phyloP scores from a whole-genome alignment of 345 rosid genomes.

The Moricandia arvensis region DNA sequence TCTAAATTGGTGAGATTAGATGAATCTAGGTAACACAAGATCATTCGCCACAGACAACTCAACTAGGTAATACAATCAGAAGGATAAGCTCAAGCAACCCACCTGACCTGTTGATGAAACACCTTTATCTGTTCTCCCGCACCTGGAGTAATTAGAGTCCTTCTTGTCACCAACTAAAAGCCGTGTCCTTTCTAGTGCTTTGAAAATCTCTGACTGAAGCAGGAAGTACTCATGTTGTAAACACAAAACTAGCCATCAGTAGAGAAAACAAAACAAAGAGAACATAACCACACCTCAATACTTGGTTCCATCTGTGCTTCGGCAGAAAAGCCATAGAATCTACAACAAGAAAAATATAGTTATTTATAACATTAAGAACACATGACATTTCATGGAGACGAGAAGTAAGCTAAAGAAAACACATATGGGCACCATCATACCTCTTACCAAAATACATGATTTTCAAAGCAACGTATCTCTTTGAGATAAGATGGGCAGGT shows the following conservation, averaged over 20 bases:
- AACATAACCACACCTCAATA: constrained; percentile 56
- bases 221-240: not conserved
- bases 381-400: not conserved
- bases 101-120: constrained; percentile 97
- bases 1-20: not conserved
- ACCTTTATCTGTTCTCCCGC: constrained; percentile 95
- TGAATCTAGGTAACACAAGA: not conserved
- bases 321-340: constrained; percentile 91
- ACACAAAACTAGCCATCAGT: not conserved
- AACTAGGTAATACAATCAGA: not conserved
- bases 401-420: not conserved
- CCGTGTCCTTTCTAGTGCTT: constrained; percentile 77
- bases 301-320: constrained; percentile 94
- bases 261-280: not conserved
- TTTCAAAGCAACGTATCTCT: constrained; percentile 76
- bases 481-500: constrained; percentile 38
- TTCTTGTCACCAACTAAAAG: constrained; percentile 81
- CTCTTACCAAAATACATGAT: constrained; percentile 93
- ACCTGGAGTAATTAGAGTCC: constrained; percentile 75
- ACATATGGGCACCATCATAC: constrained; percentile 35
- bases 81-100: constrained; percentile 29
- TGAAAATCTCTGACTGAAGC: constrained; percentile 80
- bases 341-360: constrained; percentile 25
- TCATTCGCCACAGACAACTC: not conserved
- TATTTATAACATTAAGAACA: not conserved